Conservation (phyloP, 2,329 filamentous ascomycete genomes). For the Exophiala calicioides region DNA sequence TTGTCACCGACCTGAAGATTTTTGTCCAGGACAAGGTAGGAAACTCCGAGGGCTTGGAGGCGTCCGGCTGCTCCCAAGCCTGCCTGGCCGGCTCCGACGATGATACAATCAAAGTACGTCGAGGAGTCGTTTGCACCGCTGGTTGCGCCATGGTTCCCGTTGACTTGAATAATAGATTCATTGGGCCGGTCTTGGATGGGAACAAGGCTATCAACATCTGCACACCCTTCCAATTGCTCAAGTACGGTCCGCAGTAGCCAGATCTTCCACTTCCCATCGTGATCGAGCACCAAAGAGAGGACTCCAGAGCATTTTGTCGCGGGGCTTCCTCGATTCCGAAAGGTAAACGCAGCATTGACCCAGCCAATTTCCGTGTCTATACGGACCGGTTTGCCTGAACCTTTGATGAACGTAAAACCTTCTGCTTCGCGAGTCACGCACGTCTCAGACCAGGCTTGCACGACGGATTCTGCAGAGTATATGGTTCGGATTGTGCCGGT, state of each 20-base stretch:
- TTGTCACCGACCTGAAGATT: constrained; percentile 48
- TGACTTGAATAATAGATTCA: neutral
- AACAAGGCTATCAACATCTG: constrained; percentile 3
- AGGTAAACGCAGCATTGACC: constrained; percentile 19
- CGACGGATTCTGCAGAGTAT: constrained; percentile 25
- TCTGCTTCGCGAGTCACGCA: constrained; percentile 2
- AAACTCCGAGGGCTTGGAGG: constrained; percentile 45
- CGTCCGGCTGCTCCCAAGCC: constrained; percentile 48
- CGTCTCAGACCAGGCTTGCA: constrained; percentile 27
- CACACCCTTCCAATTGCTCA: constrained; percentile 24
- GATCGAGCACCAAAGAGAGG: constrained; percentile 16
- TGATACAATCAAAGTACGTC: constrained; percentile 33
- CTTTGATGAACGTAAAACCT: constrained; percentile 8
- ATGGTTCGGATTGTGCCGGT: constrained; percentile 33
- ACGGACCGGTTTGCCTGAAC: constrained; percentile 6
- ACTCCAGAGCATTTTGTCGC: constrained; percentile 14
- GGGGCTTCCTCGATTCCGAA: constrained; percentile 6
- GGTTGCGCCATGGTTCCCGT: neutral
- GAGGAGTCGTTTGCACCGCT: constrained; percentile 1
- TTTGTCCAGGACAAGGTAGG: constrained; percentile 47
- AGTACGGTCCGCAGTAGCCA: constrained; percentile 34
- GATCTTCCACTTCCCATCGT: constrained; percentile 31
- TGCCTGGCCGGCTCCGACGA: constrained; percentile 47
- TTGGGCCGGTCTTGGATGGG: neutral
- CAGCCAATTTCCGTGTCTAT: constrained; percentile 16